Percentiles rank a stretch among this genome's conserved stretches.
Evolutionary conservation across 1,284 basidiomycete genomes (phyloP).

Genomic region (Irpex sp.): DNA sequence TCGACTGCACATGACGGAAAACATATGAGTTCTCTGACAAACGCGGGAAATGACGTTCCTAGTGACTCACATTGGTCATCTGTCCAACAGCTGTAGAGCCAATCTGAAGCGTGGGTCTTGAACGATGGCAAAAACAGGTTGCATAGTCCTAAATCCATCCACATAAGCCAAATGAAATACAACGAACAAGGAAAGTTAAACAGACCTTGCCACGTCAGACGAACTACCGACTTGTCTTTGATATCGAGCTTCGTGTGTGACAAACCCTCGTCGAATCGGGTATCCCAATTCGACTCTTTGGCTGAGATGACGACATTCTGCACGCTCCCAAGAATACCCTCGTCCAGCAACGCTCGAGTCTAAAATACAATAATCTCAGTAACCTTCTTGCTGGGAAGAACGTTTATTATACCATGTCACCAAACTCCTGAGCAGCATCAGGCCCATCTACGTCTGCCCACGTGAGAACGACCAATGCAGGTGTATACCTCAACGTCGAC

Average conservation of each 20-base stretch:
- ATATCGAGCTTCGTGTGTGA: constrained; percentile 45
- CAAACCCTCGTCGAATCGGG: constrained; percentile 43
- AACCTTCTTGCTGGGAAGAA: too few relatives aligned
- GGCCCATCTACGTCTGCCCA: constrained; percentile 48
- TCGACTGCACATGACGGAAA: constrained; percentile 38
- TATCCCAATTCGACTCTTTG: constrained; percentile 50
- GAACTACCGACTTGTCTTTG: constrained; percentile 50
- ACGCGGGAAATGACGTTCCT: not conserved
- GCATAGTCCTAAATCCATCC: not conserved
- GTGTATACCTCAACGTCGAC: constrained; percentile 44
- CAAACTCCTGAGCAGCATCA: constrained; percentile 23
- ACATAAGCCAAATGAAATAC: not conserved
- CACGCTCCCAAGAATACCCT: constrained; percentile 39
- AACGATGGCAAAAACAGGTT: constrained; percentile 45
- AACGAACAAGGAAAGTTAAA: constrained; percentile 12
- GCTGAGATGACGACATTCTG: constrained; percentile 47
- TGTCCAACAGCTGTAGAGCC: constrained; percentile 50
- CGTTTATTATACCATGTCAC: constrained; percentile 22
- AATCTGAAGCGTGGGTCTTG: constrained; percentile 44
- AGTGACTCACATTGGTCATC: constrained; percentile 47
- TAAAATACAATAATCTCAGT: constrained; percentile 21
- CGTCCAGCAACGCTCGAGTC: constrained; percentile 43
- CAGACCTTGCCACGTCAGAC: constrained; percentile 43
- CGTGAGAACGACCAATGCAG: constrained; percentile 53
- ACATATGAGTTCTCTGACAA: not conserved